Evolutionary conservation across 495 filamentous ascomycete genomes (phyloP).

Genomic region (Aspergillus campestris): DNA sequence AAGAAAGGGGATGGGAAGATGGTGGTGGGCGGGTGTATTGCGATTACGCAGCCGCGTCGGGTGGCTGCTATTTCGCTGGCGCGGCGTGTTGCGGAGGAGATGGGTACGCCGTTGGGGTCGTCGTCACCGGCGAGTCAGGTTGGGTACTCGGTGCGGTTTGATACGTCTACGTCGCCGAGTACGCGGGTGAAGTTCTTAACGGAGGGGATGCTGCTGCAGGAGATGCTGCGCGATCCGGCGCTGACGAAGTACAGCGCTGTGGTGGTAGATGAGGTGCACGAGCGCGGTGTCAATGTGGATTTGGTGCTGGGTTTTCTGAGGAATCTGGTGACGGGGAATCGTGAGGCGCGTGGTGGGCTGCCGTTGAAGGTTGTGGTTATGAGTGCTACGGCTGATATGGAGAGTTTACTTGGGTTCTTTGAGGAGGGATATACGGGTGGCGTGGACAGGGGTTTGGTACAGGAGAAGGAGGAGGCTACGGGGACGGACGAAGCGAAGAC

Average conservation of each 20-base stretch:
- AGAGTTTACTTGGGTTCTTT: conserved; percentile 69
- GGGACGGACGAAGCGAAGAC: no score
- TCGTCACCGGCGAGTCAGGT: conserved; percentile 63
- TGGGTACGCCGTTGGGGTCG: conserved; percentile 70
- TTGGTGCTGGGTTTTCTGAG: conserved; percentile 80
- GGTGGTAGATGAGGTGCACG: conserved; percentile 94
- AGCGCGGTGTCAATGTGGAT: conserved; percentile 94
- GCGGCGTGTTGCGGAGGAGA: conserved; percentile 78
- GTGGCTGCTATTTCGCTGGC: conserved; percentile 94
- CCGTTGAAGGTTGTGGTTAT: conserved; percentile 87
- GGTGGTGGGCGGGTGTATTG: conserved; percentile 75
- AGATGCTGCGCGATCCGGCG: conserved; percentile 79
- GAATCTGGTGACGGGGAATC: conserved; percentile 52
- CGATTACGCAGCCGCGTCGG: conserved; percentile 87
- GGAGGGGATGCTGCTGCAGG: conserved; percentile 93
- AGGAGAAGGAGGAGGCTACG: background rate
- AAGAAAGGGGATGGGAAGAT: conserved; percentile 32
- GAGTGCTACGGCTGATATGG: conserved; percentile 91
- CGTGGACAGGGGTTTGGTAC: no score
- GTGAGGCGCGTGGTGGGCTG: conserved; percentile 53
- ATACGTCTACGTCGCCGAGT: conserved; percentile 64
- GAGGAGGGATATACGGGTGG: conserved; percentile 27
- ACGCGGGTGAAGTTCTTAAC: conserved; percentile 89
- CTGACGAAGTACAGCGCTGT: conserved; percentile 80
- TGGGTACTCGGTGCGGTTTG: conserved; percentile 91